phyloP scores from a whole-genome alignment of 148 eudicot genomes.

The Rhododendron williamsianum region DNA sequence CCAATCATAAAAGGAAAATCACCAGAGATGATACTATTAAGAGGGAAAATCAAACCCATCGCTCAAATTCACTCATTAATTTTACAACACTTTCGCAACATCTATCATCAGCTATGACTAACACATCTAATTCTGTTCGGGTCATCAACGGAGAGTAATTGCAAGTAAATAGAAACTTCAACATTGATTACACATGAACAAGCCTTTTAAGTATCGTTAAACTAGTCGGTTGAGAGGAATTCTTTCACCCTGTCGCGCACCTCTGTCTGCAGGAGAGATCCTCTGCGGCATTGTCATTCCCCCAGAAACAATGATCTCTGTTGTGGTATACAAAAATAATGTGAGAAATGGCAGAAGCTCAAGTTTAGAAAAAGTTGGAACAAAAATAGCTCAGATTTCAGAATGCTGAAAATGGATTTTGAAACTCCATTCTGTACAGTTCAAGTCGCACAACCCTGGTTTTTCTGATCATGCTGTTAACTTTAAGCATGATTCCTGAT shows the following conservation, averaged over 20 bases:
- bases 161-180: background rate
- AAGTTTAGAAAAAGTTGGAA: background rate
- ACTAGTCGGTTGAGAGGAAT: constrained; percentile 48
- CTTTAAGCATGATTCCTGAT: background rate
- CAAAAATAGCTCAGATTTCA: background rate
- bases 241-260: constrained; percentile 38
- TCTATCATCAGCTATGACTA: background rate
- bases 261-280: constrained; percentile 55
- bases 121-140: background rate
- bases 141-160: background rate
- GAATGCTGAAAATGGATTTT: background rate
- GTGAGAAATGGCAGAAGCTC: background rate
- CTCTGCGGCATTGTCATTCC: constrained; percentile 93
- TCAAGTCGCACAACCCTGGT: too few relatives aligned
- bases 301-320: constrained; percentile 94
- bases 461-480: background rate
- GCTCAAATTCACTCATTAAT: background rate
- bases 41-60: background rate
- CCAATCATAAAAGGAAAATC: background rate
- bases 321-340: background rate
- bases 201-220: background rate
- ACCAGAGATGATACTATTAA: background rate
- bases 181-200: background rate
- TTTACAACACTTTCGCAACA: background rate
- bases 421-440: background rate